Evolutionary conservation across 2,329 filamentous ascomycete species (phyloP), one percentile per base, ranked within the genome.

Genomic region (Didymella segeticola): DNA sequence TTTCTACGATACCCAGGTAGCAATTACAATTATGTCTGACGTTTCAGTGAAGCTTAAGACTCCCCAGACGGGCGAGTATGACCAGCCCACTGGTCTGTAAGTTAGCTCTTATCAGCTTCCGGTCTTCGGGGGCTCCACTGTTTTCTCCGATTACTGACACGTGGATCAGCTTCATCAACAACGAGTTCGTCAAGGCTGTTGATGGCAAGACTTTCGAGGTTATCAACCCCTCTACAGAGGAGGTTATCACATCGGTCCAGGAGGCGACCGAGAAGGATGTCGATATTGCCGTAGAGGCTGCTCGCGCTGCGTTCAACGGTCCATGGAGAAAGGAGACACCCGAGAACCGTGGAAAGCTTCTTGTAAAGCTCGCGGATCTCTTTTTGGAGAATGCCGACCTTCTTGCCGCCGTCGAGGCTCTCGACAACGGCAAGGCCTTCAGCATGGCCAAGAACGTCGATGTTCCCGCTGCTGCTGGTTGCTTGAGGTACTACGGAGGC

Each of bases 181-280:
- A 93, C 77, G 89, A 97, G 78, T 97, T 88, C 80, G 86, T 96
- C 62, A 86, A 89, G 77, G 83, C 86, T 74, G 87, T 89, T 60
- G 90, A 96, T 68, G 92, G 92, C 80, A 89, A 91, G 84, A 92
- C 88, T 64, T 95, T 96, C 72, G 91, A 96, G 79, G 89, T 92
- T 76, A 88, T 95, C 83, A 96, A 96, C 84, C 92, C 92, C 56
- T 72, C 88, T 61, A 91, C 86, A 62, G 93, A 96, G 78, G 87
- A 92, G 77, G 86, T 91, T 71, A 96, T 96, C 80, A 85, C 82
- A 82, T 87, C 87, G 49, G 90, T 96, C 67, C 80, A 86, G 73
- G 92, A 96, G 80, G 93, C 88, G 72, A 90, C 88, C 62, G 91
- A 96, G 82, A 92, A 96, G 82, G 91, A 95, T 80, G 81, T 86